Evolutionary conservation across 441 rosid species (phyloP).

Genomic region (Adansonia madagascariensis): DNA sequence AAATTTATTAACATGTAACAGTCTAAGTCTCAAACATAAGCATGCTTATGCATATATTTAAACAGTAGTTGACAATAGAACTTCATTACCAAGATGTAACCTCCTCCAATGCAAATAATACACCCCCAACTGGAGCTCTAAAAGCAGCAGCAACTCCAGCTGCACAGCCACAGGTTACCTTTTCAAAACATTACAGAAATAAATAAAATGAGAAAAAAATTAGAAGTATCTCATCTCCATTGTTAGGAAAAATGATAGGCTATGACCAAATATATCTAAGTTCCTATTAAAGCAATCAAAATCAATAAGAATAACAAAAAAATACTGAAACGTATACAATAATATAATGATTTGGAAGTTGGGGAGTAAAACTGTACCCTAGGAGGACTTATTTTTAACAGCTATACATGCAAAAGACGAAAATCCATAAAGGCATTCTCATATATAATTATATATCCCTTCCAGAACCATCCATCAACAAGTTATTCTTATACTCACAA

Average conservation of each 20-base stretch:
- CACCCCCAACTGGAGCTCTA: conserved; percentile 99
- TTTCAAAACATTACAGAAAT: conserved; percentile 52
- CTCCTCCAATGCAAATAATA: conserved; percentile 96
- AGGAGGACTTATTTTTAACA: conserved; percentile 6
- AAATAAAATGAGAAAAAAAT: conserved; percentile 36
- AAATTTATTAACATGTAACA: neutral
- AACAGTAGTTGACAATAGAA: conserved; percentile 21
- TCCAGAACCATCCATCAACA: neutral
- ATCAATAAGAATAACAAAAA: neutral
- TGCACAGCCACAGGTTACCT: conserved; percentile 99
- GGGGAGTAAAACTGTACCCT: neutral
- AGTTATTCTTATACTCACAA: conserved; percentile 57
- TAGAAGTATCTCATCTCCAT: conserved; percentile 28
- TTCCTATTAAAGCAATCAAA: neutral
- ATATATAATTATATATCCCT: neutral
- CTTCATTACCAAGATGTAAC: conserved; percentile 88
- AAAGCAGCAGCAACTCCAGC: conserved; percentile 99
- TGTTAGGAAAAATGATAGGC: conserved; percentile 22
- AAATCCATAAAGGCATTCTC: neutral
- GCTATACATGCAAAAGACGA: neutral
- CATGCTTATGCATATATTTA: conserved; percentile 19
- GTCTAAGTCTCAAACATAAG: neutral
- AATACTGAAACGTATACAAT: neutral
- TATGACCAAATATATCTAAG: neutral
- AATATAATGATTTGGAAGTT: neutral